Percentiles rank a stretch among this genome's conserved stretches.
phyloP scores from a whole-genome alignment of 192 early-diverging fungal genomes.

The Globomyces pollinis-pini region DNA sequence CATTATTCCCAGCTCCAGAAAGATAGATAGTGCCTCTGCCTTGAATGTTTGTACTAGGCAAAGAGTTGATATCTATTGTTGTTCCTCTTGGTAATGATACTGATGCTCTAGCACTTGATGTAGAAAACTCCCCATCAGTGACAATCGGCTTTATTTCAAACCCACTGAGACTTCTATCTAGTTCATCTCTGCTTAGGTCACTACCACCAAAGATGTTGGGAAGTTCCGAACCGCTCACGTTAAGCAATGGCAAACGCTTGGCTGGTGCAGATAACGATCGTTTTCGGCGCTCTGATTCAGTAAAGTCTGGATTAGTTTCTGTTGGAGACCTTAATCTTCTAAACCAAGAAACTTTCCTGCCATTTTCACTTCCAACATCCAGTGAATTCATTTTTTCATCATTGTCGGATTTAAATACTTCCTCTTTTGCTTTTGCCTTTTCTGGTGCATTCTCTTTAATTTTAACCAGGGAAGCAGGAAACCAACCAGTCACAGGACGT shows the following conservation, averaged over 20 bases:
- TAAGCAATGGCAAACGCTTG: no score
- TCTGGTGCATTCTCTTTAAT: slow-evolving; percentile 6
- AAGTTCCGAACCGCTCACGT: no score
- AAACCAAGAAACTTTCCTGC: slow-evolving; percentile 6
- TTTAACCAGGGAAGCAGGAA: slow-evolving; percentile 35
- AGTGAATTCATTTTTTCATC: background rate
- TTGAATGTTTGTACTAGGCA: background rate
- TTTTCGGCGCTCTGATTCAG: background rate
- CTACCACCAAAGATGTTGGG: no score
- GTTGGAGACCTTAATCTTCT: background rate
- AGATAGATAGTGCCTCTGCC: background rate
- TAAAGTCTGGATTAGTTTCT: background rate
- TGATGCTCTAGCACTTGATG: background rate
- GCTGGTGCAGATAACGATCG: background rate
- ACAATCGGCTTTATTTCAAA: background rate
- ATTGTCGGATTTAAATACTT: background rate
- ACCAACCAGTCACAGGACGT: slow-evolving; percentile 38
- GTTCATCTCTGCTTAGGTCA: no score
- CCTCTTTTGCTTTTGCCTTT: background rate
- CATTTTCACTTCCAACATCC: background rate
- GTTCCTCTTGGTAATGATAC: background rate
- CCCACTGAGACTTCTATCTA: no score
- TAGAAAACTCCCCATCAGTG: background rate
- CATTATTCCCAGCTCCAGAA: background rate
- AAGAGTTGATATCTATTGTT: background rate